Base-by-base conservation (phyloP, 805 yeast genomes). In the Myxozyma mucilagina region DNA sequence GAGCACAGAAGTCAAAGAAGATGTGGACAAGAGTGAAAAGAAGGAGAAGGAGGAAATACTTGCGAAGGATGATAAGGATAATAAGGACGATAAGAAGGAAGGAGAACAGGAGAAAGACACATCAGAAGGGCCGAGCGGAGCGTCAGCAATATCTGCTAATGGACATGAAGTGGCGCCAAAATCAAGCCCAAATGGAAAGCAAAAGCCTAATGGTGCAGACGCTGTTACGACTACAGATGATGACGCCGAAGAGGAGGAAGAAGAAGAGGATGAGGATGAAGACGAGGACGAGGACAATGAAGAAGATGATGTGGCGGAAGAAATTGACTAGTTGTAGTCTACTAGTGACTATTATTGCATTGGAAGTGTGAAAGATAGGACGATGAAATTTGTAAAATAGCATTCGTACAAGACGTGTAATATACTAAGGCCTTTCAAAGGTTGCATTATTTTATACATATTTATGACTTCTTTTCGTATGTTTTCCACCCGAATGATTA, bases 1-100 rank as follows among this genome's bases (percentile, higher is more conserved):
- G 11, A 63, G 45, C 9, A 58, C 53, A 2, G 61, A 48, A 4
- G 68, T 54, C 6, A 62, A 61, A 29, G 56, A 53, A 10, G 57
- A 47, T 24, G 51, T 47, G 2, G 58, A 50, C 5, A 56, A 49
- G 24, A 61, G 57, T 10, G 57, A 60, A 6, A 61, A 56, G 6
- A 54, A 41, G 45, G 45, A 10, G 9, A 5, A 41, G 20, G 45
- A 41, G 10, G 45, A 41, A 41, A 20, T 13, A 10, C 10, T n/a
- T 14, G 18, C 24, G 3, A 16, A 41, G 45, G 20, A 41, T 3
- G 45, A 38, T 38, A n/a, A 36, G 13, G 13, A 36, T 36, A n/a
- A n/a, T n/a, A n/a, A 24, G 29, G 29, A 24, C 29, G 29, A 24
- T 24, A 24, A 24, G 29, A 24, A 24, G 29, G 29, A 4, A 24